These are phyloP conservation scores for Peronospora farinosa DNA, from an alignment of 352 stramenopile species.

Conservation along the genomic window DNA sequence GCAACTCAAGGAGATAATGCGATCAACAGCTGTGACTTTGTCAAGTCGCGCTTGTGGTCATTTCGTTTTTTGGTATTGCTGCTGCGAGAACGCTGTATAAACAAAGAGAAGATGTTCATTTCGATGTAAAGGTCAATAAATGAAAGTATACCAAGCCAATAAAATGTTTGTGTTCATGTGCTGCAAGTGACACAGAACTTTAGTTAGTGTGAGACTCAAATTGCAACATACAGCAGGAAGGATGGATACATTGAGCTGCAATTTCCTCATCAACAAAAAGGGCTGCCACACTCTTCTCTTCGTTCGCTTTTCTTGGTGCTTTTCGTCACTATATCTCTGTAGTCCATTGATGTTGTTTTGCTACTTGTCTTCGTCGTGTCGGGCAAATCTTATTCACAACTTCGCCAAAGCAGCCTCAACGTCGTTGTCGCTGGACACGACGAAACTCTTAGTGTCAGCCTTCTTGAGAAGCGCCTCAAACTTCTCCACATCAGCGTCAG, in stretches of 20 bases:
- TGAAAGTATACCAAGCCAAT: constrained; percentile 32
- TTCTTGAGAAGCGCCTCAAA: constrained; percentile 59
- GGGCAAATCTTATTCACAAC: constrained; percentile 38
- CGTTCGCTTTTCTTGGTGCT: constrained; percentile 16
- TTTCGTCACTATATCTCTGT: constrained; percentile 30
- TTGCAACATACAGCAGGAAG: too few species aligned
- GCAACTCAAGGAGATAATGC: constrained; percentile 33
- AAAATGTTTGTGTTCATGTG: constrained; percentile 2
- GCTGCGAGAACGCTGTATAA: constrained; percentile 28
- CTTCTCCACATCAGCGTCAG: constrained; percentile 47
- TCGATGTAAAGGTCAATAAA: constrained; percentile 40
- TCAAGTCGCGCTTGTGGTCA: constrained; percentile 17
- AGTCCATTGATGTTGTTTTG: constrained; percentile 23
- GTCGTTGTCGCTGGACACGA: constrained; percentile 56
- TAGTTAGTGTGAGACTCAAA: too few species aligned
- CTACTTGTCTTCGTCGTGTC: constrained; percentile 25
- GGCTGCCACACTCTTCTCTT: constrained; percentile 12
- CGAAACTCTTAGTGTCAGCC: constrained; percentile 58
- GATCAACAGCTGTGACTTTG: constrained; percentile 16
- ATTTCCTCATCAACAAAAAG: too few species aligned
- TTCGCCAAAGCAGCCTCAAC: constrained; percentile 53
- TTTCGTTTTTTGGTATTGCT: constrained; percentile 26
- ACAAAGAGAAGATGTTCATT: constrained; percentile 30
- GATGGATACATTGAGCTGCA: too few species aligned
- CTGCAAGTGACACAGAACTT: not conserved